These are phyloP conservation scores for Ceratocystis destructans DNA, from an alignment of 2,329 filamentous ascomycete species.

Conservation along the genomic window DNA sequence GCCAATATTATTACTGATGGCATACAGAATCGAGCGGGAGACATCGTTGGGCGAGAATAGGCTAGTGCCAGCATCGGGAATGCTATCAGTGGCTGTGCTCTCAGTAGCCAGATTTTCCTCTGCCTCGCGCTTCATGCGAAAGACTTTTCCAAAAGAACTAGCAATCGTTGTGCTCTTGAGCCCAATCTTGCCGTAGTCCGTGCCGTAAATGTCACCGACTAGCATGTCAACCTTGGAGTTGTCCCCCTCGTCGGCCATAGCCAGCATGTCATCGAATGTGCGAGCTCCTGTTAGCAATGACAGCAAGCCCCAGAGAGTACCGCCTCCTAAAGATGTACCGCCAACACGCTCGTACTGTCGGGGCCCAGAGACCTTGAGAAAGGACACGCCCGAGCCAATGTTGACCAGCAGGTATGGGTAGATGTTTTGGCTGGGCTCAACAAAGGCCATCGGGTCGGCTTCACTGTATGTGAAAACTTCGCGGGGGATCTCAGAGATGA, in stretches of 20 bases:
- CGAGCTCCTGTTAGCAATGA: constrained; percentile 84
- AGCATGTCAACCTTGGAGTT: constrained; percentile 91
- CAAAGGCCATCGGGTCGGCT: constrained; percentile 78
- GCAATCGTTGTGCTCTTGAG: constrained; percentile 93
- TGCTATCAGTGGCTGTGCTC: constrained; percentile 60
- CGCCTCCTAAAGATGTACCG: constrained; percentile 85
- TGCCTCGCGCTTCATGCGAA: constrained; percentile 76
- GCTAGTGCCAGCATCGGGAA: constrained; percentile 35
- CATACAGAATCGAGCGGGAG: constrained; percentile 80
- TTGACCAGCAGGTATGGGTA: constrained; percentile 97
- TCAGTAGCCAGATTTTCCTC: constrained; percentile 54
- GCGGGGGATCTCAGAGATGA: constrained; percentile 92
- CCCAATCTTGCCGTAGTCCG: constrained; percentile 90
- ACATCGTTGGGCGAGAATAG: constrained; percentile 74
- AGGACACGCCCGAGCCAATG: constrained; percentile 91
- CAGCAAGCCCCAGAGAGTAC: constrained; percentile 92
- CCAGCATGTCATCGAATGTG: constrained; percentile 96
- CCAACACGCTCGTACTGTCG: constrained; percentile 80
- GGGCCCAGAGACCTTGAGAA: constrained; percentile 91
- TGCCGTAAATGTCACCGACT: constrained; percentile 94
- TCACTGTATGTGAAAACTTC: constrained; percentile 97
- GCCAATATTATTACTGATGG: constrained; percentile 94
- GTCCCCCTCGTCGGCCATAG: constrained; percentile 78
- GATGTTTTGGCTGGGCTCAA: constrained; percentile 60
- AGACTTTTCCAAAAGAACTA: constrained; percentile 91